These are phyloP conservation scores for Lipomyces chichibuensis DNA, from an alignment of 805 yeast species.

Conservation along the genomic window DNA sequence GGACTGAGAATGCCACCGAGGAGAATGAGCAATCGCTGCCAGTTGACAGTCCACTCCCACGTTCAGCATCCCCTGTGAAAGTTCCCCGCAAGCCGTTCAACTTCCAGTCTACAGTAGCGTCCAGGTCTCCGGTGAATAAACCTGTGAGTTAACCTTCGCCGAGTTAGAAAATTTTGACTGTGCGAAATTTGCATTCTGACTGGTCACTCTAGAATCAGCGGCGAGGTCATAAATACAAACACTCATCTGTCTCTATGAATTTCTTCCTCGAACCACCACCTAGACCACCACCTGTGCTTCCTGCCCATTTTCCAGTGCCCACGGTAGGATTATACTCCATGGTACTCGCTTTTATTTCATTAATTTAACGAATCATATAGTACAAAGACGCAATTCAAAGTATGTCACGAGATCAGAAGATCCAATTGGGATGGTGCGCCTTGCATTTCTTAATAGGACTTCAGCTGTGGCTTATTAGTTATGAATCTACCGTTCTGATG, in stretches of 20 bases:
- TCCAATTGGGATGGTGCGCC: constrained; percentile 61
- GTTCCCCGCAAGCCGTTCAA: constrained; percentile 34
- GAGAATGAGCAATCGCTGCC: not conserved
- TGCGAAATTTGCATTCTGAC: not conserved
- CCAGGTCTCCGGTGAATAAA: constrained; percentile 50
- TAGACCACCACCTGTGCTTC: constrained; percentile 63
- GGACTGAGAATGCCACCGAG: not conserved
- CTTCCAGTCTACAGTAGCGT: constrained; percentile 51
- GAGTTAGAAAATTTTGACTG: not conserved
- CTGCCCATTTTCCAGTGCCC: constrained; percentile 74
- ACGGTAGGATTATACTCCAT: constrained; percentile 45
- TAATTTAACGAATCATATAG: constrained; percentile 22
- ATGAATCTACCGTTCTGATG: constrained; percentile 59
- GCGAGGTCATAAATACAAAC: constrained; percentile 93
- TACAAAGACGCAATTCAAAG: constrained; percentile 63
- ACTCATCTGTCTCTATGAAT: constrained; percentile 94
- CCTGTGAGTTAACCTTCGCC: constrained; percentile 21
- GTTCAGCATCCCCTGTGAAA: constrained; percentile 29
- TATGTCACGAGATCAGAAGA: constrained; percentile 59
- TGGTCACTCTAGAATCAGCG: constrained; percentile 49
- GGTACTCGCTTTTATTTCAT: not conserved
- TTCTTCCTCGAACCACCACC: constrained; percentile 90
- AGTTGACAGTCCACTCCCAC: constrained; percentile 7
- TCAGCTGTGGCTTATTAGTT: constrained; percentile 62
- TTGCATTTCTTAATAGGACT: constrained; percentile 61